phyloP scores from a whole-genome alignment of 305 asterid genomes.

The Fraxinus greggii region DNA sequence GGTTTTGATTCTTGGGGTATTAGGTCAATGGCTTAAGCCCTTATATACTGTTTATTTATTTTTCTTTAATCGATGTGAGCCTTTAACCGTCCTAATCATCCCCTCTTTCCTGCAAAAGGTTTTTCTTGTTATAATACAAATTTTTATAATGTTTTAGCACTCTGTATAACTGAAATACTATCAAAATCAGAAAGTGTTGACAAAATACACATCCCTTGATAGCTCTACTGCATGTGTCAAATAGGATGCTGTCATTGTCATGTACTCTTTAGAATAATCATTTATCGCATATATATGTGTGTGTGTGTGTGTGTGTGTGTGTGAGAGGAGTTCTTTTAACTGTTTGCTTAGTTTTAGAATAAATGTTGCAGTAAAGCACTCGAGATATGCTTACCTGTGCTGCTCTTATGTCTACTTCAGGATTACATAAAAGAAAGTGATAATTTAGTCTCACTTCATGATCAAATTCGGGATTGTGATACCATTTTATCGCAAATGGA shows the following conservation, averaged over 20 bases:
- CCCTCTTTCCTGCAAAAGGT: not conserved
- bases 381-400: slow-evolving; percentile 23
- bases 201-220: not conserved
- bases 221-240: not conserved
- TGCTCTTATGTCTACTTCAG: slow-evolving; percentile 40
- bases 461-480: slow-evolving; percentile 94
- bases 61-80: not conserved
- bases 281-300: not conserved
- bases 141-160: not conserved
- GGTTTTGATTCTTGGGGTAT: not conserved
- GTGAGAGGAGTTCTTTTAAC: not conserved
- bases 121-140: not conserved
- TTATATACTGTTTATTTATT: not conserved
- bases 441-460: slow-evolving; percentile 89
- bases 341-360: not conserved
- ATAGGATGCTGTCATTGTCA: not conserved
- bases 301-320: too few species aligned
- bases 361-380: slow-evolving; percentile 3
- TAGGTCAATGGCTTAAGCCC: not conserved
- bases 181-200: not conserved
- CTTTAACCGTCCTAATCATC: not conserved
- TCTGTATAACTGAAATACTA: not conserved
- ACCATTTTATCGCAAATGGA: slow-evolving; percentile 91
- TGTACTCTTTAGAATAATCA: not conserved
- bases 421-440: slow-evolving; percentile 97